Evolutionary conservation across 2,329 filamentous ascomycete genomes (phyloP).

Genomic region (Fusarium sp.): DNA sequence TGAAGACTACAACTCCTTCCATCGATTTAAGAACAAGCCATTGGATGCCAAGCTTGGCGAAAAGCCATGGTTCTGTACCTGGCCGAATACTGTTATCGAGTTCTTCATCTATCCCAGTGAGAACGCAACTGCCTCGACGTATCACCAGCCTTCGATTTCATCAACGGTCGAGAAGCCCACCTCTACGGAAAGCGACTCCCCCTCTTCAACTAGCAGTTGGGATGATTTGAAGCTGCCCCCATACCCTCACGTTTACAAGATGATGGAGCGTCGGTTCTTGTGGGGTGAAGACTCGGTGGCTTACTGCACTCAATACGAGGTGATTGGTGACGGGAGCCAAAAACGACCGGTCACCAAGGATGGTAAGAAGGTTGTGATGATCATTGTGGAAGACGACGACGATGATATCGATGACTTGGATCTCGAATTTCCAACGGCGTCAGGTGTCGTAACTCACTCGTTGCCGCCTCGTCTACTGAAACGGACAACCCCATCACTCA

Average conservation of each 20-base stretch:
- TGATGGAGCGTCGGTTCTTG: conserved; percentile 64
- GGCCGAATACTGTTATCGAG: conserved; percentile 67
- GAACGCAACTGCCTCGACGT: conserved; percentile 57
- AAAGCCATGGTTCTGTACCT: conserved; percentile 69
- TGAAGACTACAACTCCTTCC: conserved; percentile 29
- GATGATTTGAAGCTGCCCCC: conserved; percentile 39
- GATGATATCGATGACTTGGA: neutral
- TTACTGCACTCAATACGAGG: conserved; percentile 63
- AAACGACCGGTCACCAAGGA: conserved; percentile 26
- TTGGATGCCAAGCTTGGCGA: conserved; percentile 59
- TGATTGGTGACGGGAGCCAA: conserved; percentile 54
- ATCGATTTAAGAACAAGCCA: conserved; percentile 38
- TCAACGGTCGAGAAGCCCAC: conserved; percentile 1
- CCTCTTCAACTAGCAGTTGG: conserved; percentile 10
- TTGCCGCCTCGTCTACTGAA: conserved; percentile 31
- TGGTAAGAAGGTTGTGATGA: conserved; percentile 58
- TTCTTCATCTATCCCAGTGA: conserved; percentile 69
- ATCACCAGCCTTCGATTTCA: conserved; percentile 13
- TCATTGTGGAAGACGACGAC: conserved; percentile 56
- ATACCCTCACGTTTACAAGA: conserved; percentile 67
- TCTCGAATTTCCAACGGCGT: conserved; percentile 5
- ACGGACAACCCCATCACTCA: conserved; percentile 55
- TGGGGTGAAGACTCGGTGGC: conserved; percentile 52
- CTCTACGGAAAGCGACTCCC: conserved; percentile 23
- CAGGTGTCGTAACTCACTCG: conserved; percentile 15